phyloP scores from a whole-genome alignment of 345 rosid species.

The Sisymbrium altissimum region DNA sequence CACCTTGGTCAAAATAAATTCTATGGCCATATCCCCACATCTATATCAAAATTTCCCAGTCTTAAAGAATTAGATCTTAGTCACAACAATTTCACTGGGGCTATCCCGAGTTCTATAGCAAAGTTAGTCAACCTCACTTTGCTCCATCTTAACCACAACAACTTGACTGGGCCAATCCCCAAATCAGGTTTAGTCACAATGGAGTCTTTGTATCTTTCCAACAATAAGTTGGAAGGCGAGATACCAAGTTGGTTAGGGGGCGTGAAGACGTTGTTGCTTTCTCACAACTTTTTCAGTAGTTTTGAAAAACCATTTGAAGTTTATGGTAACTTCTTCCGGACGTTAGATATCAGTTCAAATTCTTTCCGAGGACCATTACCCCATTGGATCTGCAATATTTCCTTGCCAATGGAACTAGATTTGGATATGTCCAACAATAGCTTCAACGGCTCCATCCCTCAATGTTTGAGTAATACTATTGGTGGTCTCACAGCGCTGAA shows the following conservation, averaged over 20 bases:
- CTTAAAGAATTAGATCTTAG: too few relatives aligned
- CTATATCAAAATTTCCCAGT: too few relatives aligned
- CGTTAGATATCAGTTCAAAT: not conserved
- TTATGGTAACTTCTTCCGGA: too few relatives aligned
- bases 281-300: not conserved
- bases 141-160: not conserved
- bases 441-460: not conserved
- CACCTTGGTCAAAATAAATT: too few relatives aligned
- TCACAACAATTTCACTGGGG: too few relatives aligned
- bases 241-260: not conserved
- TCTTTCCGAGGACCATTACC: not conserved
- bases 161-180: not conserved
- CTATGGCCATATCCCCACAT: too few relatives aligned
- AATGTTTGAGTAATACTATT: not conserved
- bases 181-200: not conserved
- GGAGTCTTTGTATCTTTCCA: not conserved
- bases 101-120: too few relatives aligned
- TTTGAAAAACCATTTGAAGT: not conserved
- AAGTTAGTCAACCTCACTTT: too few relatives aligned
- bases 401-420: not conserved
- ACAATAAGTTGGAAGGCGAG: not conserved
- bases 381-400: not conserved
- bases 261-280: not conserved
- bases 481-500: not conserved
- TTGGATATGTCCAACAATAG: not conserved